Evolutionary conservation across 2,329 filamentous ascomycete genomes (phyloP).

Genomic region (Ceratocystis alfenasii): DNA sequence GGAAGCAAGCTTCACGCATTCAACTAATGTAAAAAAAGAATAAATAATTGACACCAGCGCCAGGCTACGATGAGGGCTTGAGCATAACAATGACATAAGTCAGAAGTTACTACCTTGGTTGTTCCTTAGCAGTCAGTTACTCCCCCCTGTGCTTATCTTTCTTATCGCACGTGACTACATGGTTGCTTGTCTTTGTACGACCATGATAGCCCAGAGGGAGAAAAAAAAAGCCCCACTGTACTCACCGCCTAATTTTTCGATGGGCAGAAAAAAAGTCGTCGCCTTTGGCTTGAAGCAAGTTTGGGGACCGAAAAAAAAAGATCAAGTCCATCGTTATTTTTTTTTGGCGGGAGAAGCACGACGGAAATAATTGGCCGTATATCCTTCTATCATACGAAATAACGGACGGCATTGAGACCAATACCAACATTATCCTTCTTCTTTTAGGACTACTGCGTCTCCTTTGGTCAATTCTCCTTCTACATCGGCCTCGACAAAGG

Average conservation of each 20-base stretch:
- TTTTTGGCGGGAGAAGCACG: background rate
- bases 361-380: background rate
- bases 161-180: slow-evolving; percentile 12
- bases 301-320: background rate
- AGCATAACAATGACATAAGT: slow-evolving; percentile 10
- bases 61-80: slow-evolving; percentile 4
- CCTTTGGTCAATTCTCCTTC: background rate
- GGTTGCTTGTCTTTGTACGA: background rate
- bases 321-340: background rate
- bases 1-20: background rate
- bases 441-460: background rate
- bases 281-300: slow-evolving; percentile 9
- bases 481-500: background rate
- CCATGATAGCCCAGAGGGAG: background rate
- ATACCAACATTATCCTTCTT: background rate
- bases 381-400: background rate
- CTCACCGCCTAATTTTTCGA: slow-evolving; percentile 19
- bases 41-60: background rate
- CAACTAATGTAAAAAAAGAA: background rate
- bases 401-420: background rate
- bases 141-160: background rate
- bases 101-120: too few species aligned
- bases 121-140: too few species aligned
- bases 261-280: slow-evolving; percentile 22
- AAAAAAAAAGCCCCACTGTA: slow-evolving; percentile 14